phyloP scores from a whole-genome alignment of 1,139 yeast genomes.

The Yamadazyma atmosphaerica region DNA sequence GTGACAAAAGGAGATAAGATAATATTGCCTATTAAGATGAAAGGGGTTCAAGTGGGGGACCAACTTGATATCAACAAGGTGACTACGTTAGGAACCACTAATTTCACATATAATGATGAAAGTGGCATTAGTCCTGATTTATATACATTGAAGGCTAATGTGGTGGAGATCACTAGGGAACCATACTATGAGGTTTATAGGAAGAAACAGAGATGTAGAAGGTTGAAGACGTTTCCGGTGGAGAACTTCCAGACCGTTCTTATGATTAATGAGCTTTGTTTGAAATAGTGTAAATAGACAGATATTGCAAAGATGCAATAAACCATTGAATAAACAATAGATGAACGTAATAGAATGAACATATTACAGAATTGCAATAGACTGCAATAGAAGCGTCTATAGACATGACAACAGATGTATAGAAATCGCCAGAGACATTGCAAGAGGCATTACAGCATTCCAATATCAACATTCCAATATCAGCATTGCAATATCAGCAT shows the following conservation, averaged over 20 bases:
- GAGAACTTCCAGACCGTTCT: conserved; percentile 82
- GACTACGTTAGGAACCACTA: conserved; percentile 80
- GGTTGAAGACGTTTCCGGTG: conserved; percentile 72
- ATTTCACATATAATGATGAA: conserved; percentile 56
- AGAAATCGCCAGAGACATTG: too few relatives aligned
- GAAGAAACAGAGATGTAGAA: conserved; percentile 81
- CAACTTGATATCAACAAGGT: conserved; percentile 70
- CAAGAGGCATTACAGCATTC: too few relatives aligned
- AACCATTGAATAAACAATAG: too few relatives aligned
- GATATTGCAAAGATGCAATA: too few relatives aligned
- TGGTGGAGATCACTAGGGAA: conserved; percentile 82
- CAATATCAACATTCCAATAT: too few relatives aligned
- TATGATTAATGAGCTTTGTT: conserved; percentile 69
- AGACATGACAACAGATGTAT: too few relatives aligned
- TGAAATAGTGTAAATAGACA: conserved; percentile 23
- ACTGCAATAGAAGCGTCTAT: too few relatives aligned
- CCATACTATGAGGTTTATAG: conserved; percentile 62
- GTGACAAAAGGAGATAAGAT: conserved; percentile 91
- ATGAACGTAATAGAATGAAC: too few relatives aligned
- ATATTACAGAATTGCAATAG: too few relatives aligned
- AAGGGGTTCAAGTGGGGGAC: conserved; percentile 80
- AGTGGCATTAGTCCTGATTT: conserved; percentile 39
- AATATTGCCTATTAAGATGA: conserved; percentile 73
- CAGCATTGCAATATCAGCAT: too few relatives aligned
- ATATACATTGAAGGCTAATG: conserved; percentile 70